Evolutionary conservation across 345 rosid genomes (phyloP).

Genomic region (Hypericum perforatum): DNA sequence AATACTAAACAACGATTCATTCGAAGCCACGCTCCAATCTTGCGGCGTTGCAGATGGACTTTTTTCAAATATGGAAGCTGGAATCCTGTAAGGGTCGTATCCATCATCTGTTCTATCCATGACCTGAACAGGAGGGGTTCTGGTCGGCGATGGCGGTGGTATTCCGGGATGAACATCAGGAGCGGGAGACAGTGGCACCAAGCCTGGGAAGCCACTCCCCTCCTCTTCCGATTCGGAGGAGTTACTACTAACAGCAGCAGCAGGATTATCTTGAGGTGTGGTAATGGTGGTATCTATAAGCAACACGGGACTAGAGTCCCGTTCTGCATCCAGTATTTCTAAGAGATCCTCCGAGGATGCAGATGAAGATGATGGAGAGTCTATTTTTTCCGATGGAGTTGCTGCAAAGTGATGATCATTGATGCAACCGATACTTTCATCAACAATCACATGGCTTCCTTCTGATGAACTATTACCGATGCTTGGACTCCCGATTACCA

Average conservation of each 20-base stretch:
- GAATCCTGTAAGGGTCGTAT: slow-evolving; percentile 46
- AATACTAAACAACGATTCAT: slow-evolving; percentile 66
- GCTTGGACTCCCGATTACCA: slow-evolving; percentile 13
- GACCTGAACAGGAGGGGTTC: slow-evolving; percentile 61
- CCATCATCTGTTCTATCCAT: slow-evolving; percentile 43
- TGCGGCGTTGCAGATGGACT: slow-evolving; percentile 15
- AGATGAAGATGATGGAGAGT: slow-evolving; percentile 21
- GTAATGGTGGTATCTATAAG: neutral
- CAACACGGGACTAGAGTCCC: neutral
- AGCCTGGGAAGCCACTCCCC: slow-evolving; percentile 9
- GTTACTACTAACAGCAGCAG: slow-evolving; percentile 4
- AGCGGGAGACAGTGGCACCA: slow-evolving; percentile 22
- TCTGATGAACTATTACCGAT: slow-evolving; percentile 12
- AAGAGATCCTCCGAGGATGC: slow-evolving; percentile 30
- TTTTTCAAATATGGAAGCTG: slow-evolving; percentile 41
- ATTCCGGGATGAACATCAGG: slow-evolving; percentile 36
- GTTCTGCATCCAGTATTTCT: slow-evolving; percentile 6
- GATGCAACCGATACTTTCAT: neutral
- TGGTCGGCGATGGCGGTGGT: slow-evolving; percentile 21
- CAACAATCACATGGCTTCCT: slow-evolving; percentile 3
- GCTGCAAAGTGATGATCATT: neutral
- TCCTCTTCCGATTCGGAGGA: slow-evolving; percentile 17
- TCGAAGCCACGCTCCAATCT: slow-evolving; percentile 62
- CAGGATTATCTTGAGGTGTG: slow-evolving; percentile 1
- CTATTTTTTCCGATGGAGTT: slow-evolving; percentile 6